These are phyloP conservation scores for Lotus japonicus DNA, from an alignment of 306 rosid species.

Conservation along the genomic window DNA sequence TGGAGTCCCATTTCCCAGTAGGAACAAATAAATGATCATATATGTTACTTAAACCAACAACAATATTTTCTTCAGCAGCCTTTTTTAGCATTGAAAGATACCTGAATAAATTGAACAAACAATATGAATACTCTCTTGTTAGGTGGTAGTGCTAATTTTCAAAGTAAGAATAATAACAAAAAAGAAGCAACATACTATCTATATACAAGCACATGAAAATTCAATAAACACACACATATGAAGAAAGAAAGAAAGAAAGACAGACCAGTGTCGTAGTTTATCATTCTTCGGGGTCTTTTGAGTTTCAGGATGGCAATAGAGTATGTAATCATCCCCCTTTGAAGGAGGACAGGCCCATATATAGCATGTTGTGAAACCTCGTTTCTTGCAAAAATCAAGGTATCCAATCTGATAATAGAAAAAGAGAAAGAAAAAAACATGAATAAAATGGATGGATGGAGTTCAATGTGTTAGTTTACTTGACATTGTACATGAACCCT, in stretches of 20 bases:
- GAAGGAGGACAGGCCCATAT: conserved; percentile 64
- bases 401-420: conserved; percentile 49
- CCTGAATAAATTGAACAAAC: conserved; percentile 35
- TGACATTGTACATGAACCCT: background rate
- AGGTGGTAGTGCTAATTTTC: background rate
- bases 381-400: conserved; percentile 59
- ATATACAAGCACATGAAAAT: background rate
- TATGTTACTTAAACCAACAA: conserved; percentile 40
- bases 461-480: background rate
- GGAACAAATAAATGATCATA: conserved; percentile 50
- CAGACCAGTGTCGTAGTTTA: conserved; percentile 53
- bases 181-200: background rate
- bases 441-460: background rate
- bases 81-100: conserved; percentile 44
- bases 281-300: conserved; percentile 58
- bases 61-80: conserved; percentile 51
- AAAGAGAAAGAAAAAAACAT: background rate
- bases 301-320: conserved; percentile 49
- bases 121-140: background rate
- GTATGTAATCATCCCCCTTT: conserved; percentile 55
- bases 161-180: background rate
- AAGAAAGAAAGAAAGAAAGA: conserved; percentile 7
- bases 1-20: conserved; percentile 23
- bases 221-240: background rate
- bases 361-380: conserved; percentile 56